These are phyloP conservation scores for Colletotrichum spinosum DNA, from an alignment of 2,329 filamentous ascomycete genomes.

Conservation along the genomic window DNA sequence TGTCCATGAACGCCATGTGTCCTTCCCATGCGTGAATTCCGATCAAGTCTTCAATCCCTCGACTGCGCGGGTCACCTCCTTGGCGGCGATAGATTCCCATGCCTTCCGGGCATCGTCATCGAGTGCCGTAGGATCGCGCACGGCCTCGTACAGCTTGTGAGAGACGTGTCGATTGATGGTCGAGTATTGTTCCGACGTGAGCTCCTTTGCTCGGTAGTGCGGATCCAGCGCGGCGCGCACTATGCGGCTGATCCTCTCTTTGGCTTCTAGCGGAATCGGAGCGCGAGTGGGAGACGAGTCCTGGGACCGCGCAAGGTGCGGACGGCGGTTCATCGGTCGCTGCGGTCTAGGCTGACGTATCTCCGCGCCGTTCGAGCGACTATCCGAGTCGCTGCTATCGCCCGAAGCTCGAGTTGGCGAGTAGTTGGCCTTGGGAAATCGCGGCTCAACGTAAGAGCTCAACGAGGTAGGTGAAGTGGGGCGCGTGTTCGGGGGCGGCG, in stretches of 20 bases:
- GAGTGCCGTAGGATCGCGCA: constrained; percentile 66
- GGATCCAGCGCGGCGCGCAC: constrained; percentile 86
- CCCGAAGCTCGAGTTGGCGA: constrained; percentile 66
- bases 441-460: constrained; percentile 78
- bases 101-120: constrained; percentile 74
- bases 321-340: constrained; percentile 56
- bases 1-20: constrained; percentile 36
- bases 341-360: constrained; percentile 65
- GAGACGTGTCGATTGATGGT: constrained; percentile 92
- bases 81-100: constrained; percentile 81
- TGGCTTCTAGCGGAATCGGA: constrained; percentile 80
- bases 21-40: constrained; percentile 21
- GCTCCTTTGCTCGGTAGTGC: constrained; percentile 78
- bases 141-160: constrained; percentile 83
- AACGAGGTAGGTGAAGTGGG: constrained; percentile 74
- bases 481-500: constrained; percentile 75
- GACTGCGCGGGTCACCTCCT: constrained; percentile 83
- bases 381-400: constrained; percentile 60
- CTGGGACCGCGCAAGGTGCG: constrained; percentile 58
- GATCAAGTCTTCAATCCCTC: constrained; percentile 55
- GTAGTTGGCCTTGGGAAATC: constrained; percentile 80
- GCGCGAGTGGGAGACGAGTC: constrained; percentile 77
- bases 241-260: constrained; percentile 89
- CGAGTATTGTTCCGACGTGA: constrained; percentile 91
- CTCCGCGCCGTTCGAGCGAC: constrained; percentile 53